Percentiles rank a stretch among this genome's conserved stretches.
phyloP scores from a whole-genome alignment of 257 asterid genomes.

The Pogostemon cablin region DNA sequence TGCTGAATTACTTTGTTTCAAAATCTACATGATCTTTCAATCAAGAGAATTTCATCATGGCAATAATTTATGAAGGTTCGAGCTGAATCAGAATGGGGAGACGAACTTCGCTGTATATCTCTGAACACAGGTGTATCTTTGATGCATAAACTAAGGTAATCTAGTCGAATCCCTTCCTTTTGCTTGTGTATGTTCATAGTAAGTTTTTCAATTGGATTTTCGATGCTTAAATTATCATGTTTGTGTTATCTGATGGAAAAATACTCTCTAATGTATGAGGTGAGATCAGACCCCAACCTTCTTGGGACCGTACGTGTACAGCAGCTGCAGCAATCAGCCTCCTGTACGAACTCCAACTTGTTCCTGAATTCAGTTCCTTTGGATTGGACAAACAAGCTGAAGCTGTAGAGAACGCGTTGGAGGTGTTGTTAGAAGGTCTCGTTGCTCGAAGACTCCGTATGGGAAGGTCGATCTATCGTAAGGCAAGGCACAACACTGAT shows the following conservation, averaged over 20 bases:
- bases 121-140: conserved; percentile 74
- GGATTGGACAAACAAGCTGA: conserved; percentile 67
- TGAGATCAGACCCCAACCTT: conserved; percentile 79
- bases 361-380: conserved; percentile 54
- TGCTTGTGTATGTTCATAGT: too few relatives aligned
- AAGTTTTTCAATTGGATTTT: too few relatives aligned
- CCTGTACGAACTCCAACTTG: conserved; percentile 70
- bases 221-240: too few relatives aligned
- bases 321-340: conserved; percentile 96
- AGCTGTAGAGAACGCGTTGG: conserved; percentile 62
- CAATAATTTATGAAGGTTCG: conserved; percentile 52
- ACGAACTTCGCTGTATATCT: conserved; percentile 76
- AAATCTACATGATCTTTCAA: background rate
- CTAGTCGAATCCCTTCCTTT: conserved; percentile 6
- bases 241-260: conserved; percentile 1
- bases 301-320: conserved; percentile 98
- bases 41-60: conserved; percentile 17
- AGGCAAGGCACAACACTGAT: conserved; percentile 54
- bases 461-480: conserved; percentile 75
- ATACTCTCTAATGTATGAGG: background rate
- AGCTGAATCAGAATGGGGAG: conserved; percentile 66
- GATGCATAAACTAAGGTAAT: conserved; percentile 88
- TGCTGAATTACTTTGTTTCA: background rate
- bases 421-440: conserved; percentile 68
- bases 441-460: conserved; percentile 68